These are phyloP conservation scores for Apiospora rasikravindrae DNA, from an alignment of 2,329 filamentous ascomycete genomes.

Conservation along the genomic window DNA sequence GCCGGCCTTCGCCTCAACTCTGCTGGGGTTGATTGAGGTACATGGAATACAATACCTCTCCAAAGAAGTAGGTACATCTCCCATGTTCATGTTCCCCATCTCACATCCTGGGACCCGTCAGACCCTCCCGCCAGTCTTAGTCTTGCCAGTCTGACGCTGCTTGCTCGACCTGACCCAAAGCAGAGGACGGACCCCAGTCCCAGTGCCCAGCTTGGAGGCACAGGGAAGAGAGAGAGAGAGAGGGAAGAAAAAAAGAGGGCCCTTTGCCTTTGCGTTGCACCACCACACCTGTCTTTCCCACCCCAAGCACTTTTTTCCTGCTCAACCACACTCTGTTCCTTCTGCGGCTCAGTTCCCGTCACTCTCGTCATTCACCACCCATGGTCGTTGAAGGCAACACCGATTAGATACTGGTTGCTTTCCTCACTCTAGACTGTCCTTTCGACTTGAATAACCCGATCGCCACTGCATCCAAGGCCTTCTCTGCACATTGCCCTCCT, in stretches of 20 bases:
- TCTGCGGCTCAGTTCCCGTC: constrained; percentile 19
- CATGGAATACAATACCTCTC: too few species aligned
- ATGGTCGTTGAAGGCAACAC: constrained; percentile 13
- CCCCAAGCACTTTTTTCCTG: constrained; percentile 18
- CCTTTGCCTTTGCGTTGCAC: constrained; percentile 16
- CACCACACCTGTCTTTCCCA: constrained; percentile 16
- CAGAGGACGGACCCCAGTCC: constrained; percentile 7
- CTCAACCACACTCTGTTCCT: constrained; percentile 19
- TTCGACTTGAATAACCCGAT: background rate
- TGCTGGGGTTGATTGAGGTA: background rate
- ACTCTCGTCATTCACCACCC: constrained; percentile 15
- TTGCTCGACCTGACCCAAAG: constrained; percentile 16
- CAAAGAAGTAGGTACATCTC: background rate
- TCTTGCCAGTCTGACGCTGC: constrained; percentile 11
- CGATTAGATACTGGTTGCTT: constrained; percentile 14
- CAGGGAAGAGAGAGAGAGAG: background rate
- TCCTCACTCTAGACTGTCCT: constrained; percentile 15
- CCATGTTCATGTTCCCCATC: background rate
- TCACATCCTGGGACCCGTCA: constrained; percentile 14
- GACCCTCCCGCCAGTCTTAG: constrained; percentile 15
- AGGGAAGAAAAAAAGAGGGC: background rate
- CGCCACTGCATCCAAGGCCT: background rate
- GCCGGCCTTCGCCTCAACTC: background rate
- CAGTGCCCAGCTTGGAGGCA: background rate
- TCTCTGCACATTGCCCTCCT: background rate